These are phyloP conservation scores for Coniferiporia weirii DNA, from an alignment of 1,284 basidiomycete species.

Conservation along the genomic window DNA sequence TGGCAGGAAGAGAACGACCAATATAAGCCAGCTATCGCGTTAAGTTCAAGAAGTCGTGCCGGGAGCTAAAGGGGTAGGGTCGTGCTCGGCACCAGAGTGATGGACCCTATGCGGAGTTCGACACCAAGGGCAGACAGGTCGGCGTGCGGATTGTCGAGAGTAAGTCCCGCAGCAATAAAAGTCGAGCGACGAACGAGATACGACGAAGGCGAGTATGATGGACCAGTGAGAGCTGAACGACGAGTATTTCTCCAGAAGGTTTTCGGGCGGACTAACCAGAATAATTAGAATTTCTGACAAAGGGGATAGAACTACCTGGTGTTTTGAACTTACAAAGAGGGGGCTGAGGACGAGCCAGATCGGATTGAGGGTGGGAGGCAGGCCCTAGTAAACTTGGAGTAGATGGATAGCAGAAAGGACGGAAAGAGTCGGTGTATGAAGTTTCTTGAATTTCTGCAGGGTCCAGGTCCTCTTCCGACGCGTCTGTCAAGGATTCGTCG, in stretches of 20 bases:
- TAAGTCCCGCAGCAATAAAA: constrained; percentile 65
- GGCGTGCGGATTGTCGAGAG: constrained; percentile 52
- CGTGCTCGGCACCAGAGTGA: constrained; percentile 34
- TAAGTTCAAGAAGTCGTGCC: neutral
- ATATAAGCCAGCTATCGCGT: neutral
- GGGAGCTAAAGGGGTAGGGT: constrained; percentile 20
- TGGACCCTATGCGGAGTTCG: constrained; percentile 46
- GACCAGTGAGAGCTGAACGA: constrained; percentile 57
- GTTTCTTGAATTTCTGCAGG: constrained; percentile 23
- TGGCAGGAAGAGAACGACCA: neutral
- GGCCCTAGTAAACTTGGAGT: constrained; percentile 1
- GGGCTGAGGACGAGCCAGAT: constrained; percentile 52
- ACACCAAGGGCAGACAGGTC: constrained; percentile 65
- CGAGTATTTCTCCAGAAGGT: constrained; percentile 68
- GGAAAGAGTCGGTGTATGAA: constrained; percentile 28
- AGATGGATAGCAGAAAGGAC: constrained; percentile 17
- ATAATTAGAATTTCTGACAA: neutral
- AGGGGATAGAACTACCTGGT: neutral
- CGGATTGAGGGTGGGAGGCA: constrained; percentile 31
- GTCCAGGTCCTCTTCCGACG: constrained; percentile 16
- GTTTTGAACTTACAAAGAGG: constrained; percentile 48
- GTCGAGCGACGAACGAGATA: constrained; percentile 67
- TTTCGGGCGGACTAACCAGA: constrained; percentile 49
- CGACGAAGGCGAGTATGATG: constrained; percentile 62
- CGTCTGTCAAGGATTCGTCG: constrained; percentile 1